Evolutionary conservation across 306 rosid species (phyloP).

Genomic region (Arachis hypogaea): DNA sequence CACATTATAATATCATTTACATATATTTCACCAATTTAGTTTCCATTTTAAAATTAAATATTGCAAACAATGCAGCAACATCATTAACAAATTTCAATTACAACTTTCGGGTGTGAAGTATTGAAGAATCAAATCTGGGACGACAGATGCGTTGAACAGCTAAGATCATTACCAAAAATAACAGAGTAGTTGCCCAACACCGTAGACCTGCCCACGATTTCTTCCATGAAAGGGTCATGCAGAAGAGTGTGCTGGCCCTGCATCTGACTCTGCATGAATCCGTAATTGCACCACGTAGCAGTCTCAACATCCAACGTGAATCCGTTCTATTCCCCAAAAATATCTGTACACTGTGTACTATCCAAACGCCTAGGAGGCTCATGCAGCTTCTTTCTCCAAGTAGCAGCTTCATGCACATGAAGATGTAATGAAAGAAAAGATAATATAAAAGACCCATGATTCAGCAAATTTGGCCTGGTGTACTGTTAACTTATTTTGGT

Average conservation of each 20-base stretch:
- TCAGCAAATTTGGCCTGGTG: constrained; percentile 41
- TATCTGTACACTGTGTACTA: constrained; percentile 49
- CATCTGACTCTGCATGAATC: constrained; percentile 33
- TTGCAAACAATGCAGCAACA: constrained; percentile 52
- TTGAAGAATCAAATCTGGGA: constrained; percentile 48
- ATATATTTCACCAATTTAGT: no score
- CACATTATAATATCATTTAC: no score
- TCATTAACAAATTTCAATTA: constrained; percentile 43
- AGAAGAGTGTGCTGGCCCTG: constrained; percentile 22
- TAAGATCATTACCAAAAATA: constrained; percentile 30
- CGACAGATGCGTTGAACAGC: constrained; percentile 41
- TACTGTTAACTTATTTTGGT: constrained; percentile 31
- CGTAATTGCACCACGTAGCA: constrained; percentile 29
- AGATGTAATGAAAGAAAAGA: constrained; percentile 39
- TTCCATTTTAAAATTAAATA: no score
- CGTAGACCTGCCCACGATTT: constrained; percentile 23
- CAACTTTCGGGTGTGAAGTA: constrained; percentile 40
- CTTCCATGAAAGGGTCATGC: constrained; percentile 22
- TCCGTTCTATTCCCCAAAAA: constrained; percentile 41
- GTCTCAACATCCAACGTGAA: constrained; percentile 29
- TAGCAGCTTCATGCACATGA: constrained; percentile 40
- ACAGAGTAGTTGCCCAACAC: constrained; percentile 23
- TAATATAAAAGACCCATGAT: constrained; percentile 33
- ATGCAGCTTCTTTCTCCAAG: constrained; percentile 43
- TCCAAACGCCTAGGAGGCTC: constrained; percentile 39